Conservation (phyloP, 176 grass and related monocot genomes). For the Oryza coarctata region DNA sequence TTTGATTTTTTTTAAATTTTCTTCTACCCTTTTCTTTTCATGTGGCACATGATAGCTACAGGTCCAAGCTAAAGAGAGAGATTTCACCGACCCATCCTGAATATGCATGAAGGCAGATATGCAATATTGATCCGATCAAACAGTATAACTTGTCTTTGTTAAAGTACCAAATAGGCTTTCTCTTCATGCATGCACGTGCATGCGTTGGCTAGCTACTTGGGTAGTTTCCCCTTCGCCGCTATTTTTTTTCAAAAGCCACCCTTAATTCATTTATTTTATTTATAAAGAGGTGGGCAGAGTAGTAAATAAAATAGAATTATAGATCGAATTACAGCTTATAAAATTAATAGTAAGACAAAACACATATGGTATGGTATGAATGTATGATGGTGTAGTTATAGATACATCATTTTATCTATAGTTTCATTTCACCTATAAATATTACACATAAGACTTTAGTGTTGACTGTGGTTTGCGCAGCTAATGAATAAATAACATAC, state of each 20-base stretch:
- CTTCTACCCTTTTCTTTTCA: not conserved
- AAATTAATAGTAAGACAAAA: no score
- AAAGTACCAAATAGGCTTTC: not conserved
- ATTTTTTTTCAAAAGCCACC: not conserved
- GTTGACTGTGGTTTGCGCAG: no score
- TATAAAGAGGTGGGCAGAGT: not conserved
- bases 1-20: not conserved
- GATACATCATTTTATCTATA: no score
- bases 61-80: not conserved
- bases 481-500: no score
- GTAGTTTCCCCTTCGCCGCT: no score
- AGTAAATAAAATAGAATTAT: no score
- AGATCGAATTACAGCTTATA: no score
- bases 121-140: not conserved
- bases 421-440: no score
- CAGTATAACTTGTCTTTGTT: not conserved
- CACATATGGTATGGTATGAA: no score
- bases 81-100: not conserved
- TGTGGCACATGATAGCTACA: no score
- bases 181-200: not conserved
- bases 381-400: no score
- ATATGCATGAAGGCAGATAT: not conserved
- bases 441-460: no score
- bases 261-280: not conserved
- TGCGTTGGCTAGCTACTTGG: not conserved